These are phyloP conservation scores for Dothideomycetes sp. DNA, from an alignment of 2,329 filamentous ascomycete species.

Conservation along the genomic window DNA sequence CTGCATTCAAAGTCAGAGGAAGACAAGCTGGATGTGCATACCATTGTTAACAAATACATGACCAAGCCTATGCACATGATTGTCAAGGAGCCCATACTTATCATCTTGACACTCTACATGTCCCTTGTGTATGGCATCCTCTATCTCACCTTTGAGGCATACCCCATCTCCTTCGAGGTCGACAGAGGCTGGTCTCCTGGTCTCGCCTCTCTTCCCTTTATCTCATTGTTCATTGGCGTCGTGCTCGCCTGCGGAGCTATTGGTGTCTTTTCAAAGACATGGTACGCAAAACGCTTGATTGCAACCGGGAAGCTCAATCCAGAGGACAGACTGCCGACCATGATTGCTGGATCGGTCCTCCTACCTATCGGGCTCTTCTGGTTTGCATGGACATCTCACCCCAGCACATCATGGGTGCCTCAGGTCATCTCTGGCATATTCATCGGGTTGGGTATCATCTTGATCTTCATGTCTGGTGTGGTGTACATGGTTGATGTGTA, in stretches of 20 bases:
- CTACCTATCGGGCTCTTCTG: slow-evolving; percentile 21
- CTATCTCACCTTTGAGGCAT: slow-evolving; percentile 35
- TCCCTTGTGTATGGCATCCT: slow-evolving; percentile 26
- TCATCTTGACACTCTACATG: slow-evolving; percentile 17
- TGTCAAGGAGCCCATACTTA: slow-evolving; percentile 13
- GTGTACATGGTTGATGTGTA: slow-evolving; percentile 25
- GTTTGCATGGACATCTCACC: slow-evolving; percentile 8
- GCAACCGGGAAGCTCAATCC: slow-evolving; percentile 24
- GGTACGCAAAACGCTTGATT: slow-evolving; percentile 20
- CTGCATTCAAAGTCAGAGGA: slow-evolving; percentile 25
- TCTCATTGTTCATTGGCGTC: slow-evolving; percentile 27
- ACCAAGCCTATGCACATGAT: slow-evolving; percentile 13
- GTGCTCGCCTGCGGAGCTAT: slow-evolving; percentile 18
- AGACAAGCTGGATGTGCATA: slow-evolving; percentile 1
- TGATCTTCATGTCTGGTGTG: slow-evolving; percentile 10
- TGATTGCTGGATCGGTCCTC: slow-evolving; percentile 39
- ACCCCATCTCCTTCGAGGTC: slow-evolving; percentile 30
- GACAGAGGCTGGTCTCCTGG: slow-evolving; percentile 28
- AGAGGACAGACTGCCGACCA: slow-evolving; percentile 31
- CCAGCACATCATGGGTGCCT: slow-evolving; percentile 1
- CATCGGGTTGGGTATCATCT: slow-evolving; percentile 8
- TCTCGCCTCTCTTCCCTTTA: slow-evolving; percentile 28
- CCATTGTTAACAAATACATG: slow-evolving; percentile 7
- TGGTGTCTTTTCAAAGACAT: slow-evolving; percentile 20
- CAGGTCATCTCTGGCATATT: slow-evolving; percentile 8